Conservation (phyloP, 306 rosid genomes). For the Prinsepia uniflora region DNA sequence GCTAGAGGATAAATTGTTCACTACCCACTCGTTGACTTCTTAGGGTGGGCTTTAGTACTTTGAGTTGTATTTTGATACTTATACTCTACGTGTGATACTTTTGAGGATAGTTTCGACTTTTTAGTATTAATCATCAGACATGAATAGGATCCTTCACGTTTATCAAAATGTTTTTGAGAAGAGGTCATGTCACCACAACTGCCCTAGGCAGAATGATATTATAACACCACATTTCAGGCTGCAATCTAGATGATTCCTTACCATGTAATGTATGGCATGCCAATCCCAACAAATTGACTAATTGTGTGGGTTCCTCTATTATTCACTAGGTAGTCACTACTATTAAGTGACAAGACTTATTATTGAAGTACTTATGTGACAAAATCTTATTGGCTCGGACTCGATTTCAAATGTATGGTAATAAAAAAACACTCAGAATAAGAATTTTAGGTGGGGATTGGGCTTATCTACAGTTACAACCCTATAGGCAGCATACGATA, state of each 20-base stretch:
- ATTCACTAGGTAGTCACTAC: not conserved
- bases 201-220: not conserved
- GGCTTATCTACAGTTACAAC: not conserved
- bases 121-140: no score
- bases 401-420: not conserved
- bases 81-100: no score
- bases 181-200: no score
- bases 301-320: not conserved
- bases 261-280: not conserved
- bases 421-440: not conserved
- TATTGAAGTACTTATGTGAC: not conserved
- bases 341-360: rapidly evolving
- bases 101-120: no score
- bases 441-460: not conserved
- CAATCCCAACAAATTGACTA: rapidly evolving
- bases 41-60: no score
- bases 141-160: no score
- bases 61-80: no score
- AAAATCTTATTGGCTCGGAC: not conserved
- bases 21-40: no score
- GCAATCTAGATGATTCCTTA: not conserved
- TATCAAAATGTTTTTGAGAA: no score
- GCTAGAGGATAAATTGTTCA: no score
- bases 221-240: not conserved
- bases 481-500: rapidly evolving